Conservation (phyloP, 2,329 filamentous ascomycete species). For the Monilinia fructicola region DNA sequence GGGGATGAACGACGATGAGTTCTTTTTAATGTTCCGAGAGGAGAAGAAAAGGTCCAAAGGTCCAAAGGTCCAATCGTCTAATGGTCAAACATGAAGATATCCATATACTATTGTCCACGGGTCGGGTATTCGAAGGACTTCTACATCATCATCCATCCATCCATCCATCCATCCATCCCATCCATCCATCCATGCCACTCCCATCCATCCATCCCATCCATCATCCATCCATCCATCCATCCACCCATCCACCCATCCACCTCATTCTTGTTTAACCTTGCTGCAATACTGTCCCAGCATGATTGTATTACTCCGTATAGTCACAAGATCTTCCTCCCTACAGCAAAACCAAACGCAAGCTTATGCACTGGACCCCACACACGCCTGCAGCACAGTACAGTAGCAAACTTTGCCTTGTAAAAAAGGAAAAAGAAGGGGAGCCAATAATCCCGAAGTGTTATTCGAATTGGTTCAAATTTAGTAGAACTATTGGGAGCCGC, state of each 20-base stretch:
- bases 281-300: no score
- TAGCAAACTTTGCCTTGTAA: conserved; percentile 1
- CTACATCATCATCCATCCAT: background rate
- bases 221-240: no score
- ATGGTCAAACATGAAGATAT: no score
- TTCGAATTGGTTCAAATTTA: background rate
- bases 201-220: no score
- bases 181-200: no score
- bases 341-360: conserved; percentile 1
- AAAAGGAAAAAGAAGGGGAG: background rate
- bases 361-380: conserved; percentile 10
- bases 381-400: no score
- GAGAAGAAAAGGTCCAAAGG: no score
- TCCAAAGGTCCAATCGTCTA: no score
- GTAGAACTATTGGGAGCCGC: conserved; percentile 9
- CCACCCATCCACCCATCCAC: no score
- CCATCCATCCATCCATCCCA: no score
- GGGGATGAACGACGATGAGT: background rate
- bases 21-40: background rate
- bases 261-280: background rate
- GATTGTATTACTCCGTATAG: no score
- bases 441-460: background rate
- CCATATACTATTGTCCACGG: no score
- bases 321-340: conserved; percentile 12
- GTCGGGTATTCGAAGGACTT: background rate